Evolutionary conservation across 768 basidiomycete genomes (phyloP), one percentile per base, ranked within the genome.

Genomic region (Galerina sulciceps): DNA sequence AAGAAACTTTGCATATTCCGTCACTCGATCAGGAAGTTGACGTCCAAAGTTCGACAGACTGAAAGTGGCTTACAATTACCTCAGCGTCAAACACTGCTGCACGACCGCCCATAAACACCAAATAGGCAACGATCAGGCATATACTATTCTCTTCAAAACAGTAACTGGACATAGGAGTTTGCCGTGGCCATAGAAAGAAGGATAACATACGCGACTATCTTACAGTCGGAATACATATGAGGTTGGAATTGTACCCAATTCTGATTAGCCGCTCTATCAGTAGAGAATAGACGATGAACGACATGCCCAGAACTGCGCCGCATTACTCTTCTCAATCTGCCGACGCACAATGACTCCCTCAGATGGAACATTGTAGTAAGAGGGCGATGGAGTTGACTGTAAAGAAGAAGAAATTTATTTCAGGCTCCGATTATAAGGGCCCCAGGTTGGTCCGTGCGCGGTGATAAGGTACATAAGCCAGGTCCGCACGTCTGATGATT

Each of bases 221-320:
- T 31, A 31, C 26, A 31, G 8, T 31, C 26, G 17, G 18, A 40
- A 5, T 43, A 50, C 42, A 36, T 40, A 26, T 10, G 35, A 42
- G 20, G 26, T 48, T 17, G 42, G 13, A 37, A 47, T n/a, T 87
- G 83, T 88, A 74, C 71, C 85, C 81, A 76, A 76, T 80, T 75
- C 87, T 88, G 88, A 90, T 90, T 89, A 84, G 80, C 86, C 88
- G 79, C 78, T 69, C 74, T 68, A 79, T 77, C 85, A 73, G 72
- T 82, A 63, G 67, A 63, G 62, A 52, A 65, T 67, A 59, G 67
- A 67, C 58, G 80, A 81, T 70, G 76, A 80, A 83, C 81, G 85
- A 81, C 86, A 89, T 87, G 88, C 88, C 88, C 87, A 89, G 87
- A 74, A 77, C 76, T 67, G 79, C 70, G 55, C 64, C 54, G 44